Evolutionary conservation across 2,329 filamentous ascomycete species (phyloP).

Genomic region (Xylariaceae sp.): DNA sequence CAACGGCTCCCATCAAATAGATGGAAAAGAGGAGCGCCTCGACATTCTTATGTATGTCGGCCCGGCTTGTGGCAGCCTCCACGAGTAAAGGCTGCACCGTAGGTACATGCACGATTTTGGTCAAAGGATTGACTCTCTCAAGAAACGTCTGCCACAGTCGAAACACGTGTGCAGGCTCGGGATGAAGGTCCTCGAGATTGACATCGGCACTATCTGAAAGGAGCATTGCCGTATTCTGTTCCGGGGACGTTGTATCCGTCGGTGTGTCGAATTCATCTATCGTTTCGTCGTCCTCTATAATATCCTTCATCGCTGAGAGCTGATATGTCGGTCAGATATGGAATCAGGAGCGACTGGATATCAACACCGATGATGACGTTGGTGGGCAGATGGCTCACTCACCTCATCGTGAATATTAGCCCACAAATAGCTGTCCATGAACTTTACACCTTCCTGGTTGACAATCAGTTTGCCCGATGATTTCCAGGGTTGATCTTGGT

Average conservation of each 20-base stretch:
- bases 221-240: constrained; percentile 48
- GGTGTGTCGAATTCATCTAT: constrained; percentile 38
- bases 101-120: constrained; percentile 61
- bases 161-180: constrained; percentile 61
- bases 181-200: constrained; percentile 52
- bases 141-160: constrained; percentile 71
- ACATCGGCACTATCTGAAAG: constrained; percentile 37
- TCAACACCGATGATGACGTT: too few relatives aligned
- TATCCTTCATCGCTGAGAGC: constrained; percentile 56
- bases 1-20: constrained; percentile 55
- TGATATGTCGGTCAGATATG: constrained; percentile 19
- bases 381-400: constrained; percentile 20
- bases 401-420: constrained; percentile 54
- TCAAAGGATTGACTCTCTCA: constrained; percentile 65
- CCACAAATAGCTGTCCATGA: constrained; percentile 54
- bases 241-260: constrained; percentile 43
- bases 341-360: background rate
- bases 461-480: constrained; percentile 50
- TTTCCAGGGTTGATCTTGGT: constrained; percentile 36
- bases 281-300: constrained; percentile 51
- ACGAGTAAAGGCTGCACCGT: constrained; percentile 62
- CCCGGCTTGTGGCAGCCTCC: constrained; percentile 55
- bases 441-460: constrained; percentile 50
- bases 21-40: constrained; percentile 63
- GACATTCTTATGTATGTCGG: constrained; percentile 50